These are phyloP conservation scores for Millerozyma miso DNA, from an alignment of 805 yeast genomes.

Conservation along the genomic window DNA sequence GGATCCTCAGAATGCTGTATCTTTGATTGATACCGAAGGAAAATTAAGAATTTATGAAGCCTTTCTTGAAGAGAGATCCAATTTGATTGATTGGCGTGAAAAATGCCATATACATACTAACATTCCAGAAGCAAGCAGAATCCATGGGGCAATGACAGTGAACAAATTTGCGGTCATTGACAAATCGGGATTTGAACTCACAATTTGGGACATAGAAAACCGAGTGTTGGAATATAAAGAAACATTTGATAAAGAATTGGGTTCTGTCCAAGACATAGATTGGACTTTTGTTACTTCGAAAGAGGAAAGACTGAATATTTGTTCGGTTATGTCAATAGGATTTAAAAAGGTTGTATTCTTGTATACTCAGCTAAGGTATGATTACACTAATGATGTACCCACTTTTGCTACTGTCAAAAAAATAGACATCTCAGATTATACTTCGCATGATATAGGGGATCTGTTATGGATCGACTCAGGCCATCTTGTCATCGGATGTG, in stretches of 20 bases:
- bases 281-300: conserved; percentile 64
- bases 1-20: conserved; percentile 36
- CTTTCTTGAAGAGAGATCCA: conserved; percentile 1
- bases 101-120: conserved; percentile 53
- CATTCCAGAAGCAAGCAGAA: conserved; percentile 44
- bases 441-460: conserved; percentile 83
- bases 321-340: conserved; percentile 77
- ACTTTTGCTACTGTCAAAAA: conserved; percentile 72
- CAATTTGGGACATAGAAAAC: conserved; percentile 77
- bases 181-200: conserved; percentile 43
- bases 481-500: conserved; percentile 76
- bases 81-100: conserved; percentile 44
- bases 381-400: conserved; percentile 77
- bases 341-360: conserved; percentile 59
- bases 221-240: conserved; percentile 65
- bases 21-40: conserved; percentile 49
- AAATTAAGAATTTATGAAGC: conserved; percentile 17
- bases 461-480: conserved; percentile 83
- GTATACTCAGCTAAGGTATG: conserved; percentile 81
- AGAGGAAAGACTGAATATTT: conserved; percentile 11
- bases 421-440: conserved; percentile 64
- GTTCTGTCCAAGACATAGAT: conserved; percentile 65
- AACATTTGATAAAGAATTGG: conserved; percentile 25
- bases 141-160: conserved; percentile 68
- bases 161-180: conserved; percentile 75